Evolutionary conservation across 805 yeast species (phyloP), one percentile per base, ranked within the genome.

Genomic region (Isabelozyma gotoi): DNA sequence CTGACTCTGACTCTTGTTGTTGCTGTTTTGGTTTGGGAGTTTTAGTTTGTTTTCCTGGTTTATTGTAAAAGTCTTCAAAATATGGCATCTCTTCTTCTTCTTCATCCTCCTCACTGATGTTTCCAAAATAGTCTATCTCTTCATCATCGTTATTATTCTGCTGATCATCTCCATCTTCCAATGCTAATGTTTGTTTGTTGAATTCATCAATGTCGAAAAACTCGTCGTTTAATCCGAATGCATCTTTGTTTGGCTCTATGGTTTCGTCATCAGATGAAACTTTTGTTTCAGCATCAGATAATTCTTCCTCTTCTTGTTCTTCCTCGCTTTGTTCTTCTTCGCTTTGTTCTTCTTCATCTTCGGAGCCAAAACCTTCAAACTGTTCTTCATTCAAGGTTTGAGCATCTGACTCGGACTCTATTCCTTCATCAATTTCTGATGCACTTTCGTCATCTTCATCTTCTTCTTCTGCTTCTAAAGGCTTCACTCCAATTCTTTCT

Each of bases 181-280:
- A 74, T 3, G 78, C 85, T 34, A 86, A 57, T n/a, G 82, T 80
- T 59, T 83, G 89, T 56, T 76, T 79, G 65, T 85, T 88, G 70
- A 87, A 92, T 42, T 85, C 87, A 51, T 89, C 96, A 34, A 92
- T 80, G 46, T 88, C 82, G 59, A 92, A 92, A 52, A 90, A 84
- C 5, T 82, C 88, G 55, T 88, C 96, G 58, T 91, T 87, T 21
- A 91, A 72, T 1, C 90, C 92, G 54, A 75, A 78, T 2, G 67
- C 74, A 54, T 82, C 88, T 33, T 73, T 71, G 34, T 45, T 52
- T 31, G 44, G 48, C 39, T 56, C 65, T 10, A 10, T 24, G 34
- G 34, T n/a, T 32, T 47, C 50, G 10, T 45, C 49, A 16, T 38
- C 47, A n/a, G 41, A 42, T 14, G 49, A 61, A 6, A 40, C 45